Percentiles rank a stretch among this genome's conserved stretches.
Evolutionary conservation across 2,329 filamentous ascomycete species (phyloP).

Genomic region (Penicillium sp.): DNA sequence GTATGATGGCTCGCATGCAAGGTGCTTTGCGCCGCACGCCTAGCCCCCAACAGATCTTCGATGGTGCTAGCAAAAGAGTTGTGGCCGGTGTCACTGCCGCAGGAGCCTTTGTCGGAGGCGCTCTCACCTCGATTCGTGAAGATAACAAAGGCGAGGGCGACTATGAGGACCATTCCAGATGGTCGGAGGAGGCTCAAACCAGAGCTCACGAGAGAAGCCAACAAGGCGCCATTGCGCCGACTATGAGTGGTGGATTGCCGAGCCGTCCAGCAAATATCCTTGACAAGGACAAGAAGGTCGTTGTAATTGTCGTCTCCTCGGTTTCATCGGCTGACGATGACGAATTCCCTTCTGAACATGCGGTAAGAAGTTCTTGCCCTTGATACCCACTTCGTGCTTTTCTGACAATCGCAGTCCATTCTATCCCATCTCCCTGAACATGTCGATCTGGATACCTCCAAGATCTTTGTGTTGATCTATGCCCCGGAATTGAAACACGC

Average conservation of each 20-base stretch:
- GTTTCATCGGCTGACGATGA: constrained; percentile 56
- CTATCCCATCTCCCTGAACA: constrained; percentile 82
- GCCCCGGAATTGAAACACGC: constrained; percentile 73
- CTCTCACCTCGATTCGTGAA: constrained; percentile 78
- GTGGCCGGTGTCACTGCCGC: constrained; percentile 79
- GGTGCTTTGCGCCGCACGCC: constrained; percentile 78
- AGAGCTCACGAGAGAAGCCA: constrained; percentile 48
- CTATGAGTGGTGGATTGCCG: constrained; percentile 34
- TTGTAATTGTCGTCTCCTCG: constrained; percentile 86
- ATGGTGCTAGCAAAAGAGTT: constrained; percentile 77
- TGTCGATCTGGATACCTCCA: constrained; percentile 69
- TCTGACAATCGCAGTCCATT: constrained; percentile 61
- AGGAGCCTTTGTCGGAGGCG: constrained; percentile 77
- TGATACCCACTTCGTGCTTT: not conserved
- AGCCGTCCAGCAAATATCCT: constrained; percentile 35
- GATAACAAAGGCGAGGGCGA: constrained; percentile 75
- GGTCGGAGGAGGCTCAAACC: constrained; percentile 85
- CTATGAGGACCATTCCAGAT: constrained; percentile 82
- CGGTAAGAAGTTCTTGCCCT: constrained; percentile 58
- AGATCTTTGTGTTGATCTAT: constrained; percentile 87
- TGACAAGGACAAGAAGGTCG: constrained; percentile 65
- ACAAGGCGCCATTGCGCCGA: constrained; percentile 22
- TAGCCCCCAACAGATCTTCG: constrained; percentile 84
- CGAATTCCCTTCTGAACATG: constrained; percentile 68
- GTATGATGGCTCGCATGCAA: constrained; percentile 75